Percentiles rank a stretch among this genome's conserved stretches.
These are phyloP conservation scores for Vicia villosa DNA, from an alignment of 306 rosid species.

Conservation along the genomic window DNA sequence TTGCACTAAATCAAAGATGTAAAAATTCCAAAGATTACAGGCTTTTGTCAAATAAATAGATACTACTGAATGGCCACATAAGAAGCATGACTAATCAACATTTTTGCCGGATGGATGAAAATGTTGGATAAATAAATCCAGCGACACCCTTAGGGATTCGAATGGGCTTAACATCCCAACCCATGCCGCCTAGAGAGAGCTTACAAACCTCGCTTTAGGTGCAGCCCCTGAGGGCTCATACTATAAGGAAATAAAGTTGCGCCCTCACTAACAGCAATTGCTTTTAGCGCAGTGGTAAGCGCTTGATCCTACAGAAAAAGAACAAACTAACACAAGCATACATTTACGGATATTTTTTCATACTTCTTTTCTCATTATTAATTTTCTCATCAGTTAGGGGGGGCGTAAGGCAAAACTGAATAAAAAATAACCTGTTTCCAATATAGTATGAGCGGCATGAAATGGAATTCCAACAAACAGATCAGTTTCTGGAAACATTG, in stretches of 20 bases:
- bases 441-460: conserved; percentile 71
- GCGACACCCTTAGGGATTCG: too few species aligned
- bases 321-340: conserved; percentile 8
- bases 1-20: conserved; percentile 6
- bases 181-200: too few species aligned
- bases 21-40: background rate
- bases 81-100: background rate
- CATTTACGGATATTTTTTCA: background rate
- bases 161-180: too few species aligned
- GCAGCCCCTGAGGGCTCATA: too few species aligned
- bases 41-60: conserved; percentile 13
- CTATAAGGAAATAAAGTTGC: too few species aligned
- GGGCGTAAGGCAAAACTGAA: background rate
- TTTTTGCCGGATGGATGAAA: background rate
- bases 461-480: too few species aligned
- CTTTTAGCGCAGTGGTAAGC: too few species aligned
- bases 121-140: too few species aligned
- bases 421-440: conserved; percentile 70
- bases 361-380: background rate
- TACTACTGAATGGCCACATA: conserved; percentile 7
- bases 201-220: too few species aligned
- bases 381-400: background rate
- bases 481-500: too few species aligned
- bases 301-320: too few species aligned
- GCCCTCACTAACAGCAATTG: too few species aligned